These are phyloP conservation scores for Ceratobasidium sp. DNA, from an alignment of 1,284 basidiomycete species.

Conservation along the genomic window DNA sequence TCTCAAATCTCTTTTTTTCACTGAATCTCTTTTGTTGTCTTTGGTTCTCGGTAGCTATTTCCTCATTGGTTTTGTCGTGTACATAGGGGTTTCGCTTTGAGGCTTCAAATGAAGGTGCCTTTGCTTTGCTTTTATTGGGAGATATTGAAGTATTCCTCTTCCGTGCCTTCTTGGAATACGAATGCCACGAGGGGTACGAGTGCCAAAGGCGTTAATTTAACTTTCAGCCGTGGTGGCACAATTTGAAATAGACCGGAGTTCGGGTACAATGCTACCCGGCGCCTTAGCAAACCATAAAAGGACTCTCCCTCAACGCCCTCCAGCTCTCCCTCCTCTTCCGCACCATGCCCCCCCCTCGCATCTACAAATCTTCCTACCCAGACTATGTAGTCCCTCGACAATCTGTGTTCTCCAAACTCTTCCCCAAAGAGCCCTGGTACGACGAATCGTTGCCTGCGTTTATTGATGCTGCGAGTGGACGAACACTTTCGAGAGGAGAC, in stretches of 20 bases:
- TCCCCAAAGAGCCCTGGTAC: slow-evolving; percentile 56
- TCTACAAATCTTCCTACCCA: slow-evolving; percentile 55
- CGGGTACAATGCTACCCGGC: background rate
- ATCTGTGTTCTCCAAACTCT: slow-evolving; percentile 70
- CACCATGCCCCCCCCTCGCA: slow-evolving; percentile 44
- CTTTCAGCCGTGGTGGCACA: background rate
- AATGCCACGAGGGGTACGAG: too few relatives aligned
- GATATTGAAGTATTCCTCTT: too few relatives aligned
- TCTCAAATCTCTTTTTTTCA: too few relatives aligned
- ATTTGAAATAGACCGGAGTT: background rate
- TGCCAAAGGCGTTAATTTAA: too few relatives aligned
- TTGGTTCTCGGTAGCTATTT: too few relatives aligned
- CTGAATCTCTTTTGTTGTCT: too few relatives aligned
- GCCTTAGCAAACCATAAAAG: background rate
- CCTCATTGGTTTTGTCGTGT: too few relatives aligned
- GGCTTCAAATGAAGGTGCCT: too few relatives aligned
- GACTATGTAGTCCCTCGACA: slow-evolving; percentile 55
- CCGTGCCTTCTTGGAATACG: too few relatives aligned
- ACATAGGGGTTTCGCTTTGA: too few relatives aligned
- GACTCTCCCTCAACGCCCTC: too few relatives aligned
- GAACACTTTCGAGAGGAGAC: slow-evolving; percentile 68
- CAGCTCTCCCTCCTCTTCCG: background rate
- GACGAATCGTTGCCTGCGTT: slow-evolving; percentile 67
- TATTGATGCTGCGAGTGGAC: slow-evolving; percentile 74
- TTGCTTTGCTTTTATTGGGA: too few relatives aligned